Evolutionary conservation across 2,329 filamentous ascomycete genomes (phyloP).

Genomic region (Chaetothyriales sp.): DNA sequence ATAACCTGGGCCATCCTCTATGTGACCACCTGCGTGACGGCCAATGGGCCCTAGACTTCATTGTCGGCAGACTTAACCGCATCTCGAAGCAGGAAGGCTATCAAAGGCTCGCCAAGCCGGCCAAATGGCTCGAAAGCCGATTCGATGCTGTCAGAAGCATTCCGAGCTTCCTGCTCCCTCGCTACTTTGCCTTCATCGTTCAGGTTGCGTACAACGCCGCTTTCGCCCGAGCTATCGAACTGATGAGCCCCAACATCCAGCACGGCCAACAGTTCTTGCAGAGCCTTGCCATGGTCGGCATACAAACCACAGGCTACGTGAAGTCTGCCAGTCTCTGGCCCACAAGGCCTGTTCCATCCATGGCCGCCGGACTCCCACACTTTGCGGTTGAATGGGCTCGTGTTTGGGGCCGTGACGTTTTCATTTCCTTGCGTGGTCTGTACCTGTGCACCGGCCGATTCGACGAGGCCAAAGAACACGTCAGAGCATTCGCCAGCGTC

Average conservation of each 20-base stretch:
- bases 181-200: constrained; percentile 84
- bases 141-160: constrained; percentile 76
- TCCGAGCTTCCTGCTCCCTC: constrained; percentile 77
- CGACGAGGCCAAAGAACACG: constrained; percentile 81
- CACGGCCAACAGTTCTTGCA: constrained; percentile 81
- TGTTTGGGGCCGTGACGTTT: constrained; percentile 95
- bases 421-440: constrained; percentile 88
- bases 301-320: constrained; percentile 79
- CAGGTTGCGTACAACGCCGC: constrained; percentile 79
- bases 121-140: constrained; percentile 66
- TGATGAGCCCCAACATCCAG: constrained; percentile 65
- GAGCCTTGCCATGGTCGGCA: constrained; percentile 75
- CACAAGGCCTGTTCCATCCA: constrained; percentile 64
- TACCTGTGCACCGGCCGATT: constrained; percentile 81
- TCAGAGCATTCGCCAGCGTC: constrained; percentile 85
- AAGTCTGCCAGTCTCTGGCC: constrained; percentile 87
- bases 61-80: constrained; percentile 61
- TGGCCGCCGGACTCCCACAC: constrained; percentile 87
- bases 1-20: constrained; percentile 82
- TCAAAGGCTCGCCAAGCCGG: constrained; percentile 48
- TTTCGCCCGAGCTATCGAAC: constrained; percentile 59
- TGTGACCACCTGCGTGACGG: constrained; percentile 87
- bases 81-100: constrained; percentile 52
- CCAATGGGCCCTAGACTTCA: constrained; percentile 85
- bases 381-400: constrained; percentile 89